Conservation (phyloP, 2,329 filamentous ascomycete species). For the Pyrenophora tritici-repentis region DNA sequence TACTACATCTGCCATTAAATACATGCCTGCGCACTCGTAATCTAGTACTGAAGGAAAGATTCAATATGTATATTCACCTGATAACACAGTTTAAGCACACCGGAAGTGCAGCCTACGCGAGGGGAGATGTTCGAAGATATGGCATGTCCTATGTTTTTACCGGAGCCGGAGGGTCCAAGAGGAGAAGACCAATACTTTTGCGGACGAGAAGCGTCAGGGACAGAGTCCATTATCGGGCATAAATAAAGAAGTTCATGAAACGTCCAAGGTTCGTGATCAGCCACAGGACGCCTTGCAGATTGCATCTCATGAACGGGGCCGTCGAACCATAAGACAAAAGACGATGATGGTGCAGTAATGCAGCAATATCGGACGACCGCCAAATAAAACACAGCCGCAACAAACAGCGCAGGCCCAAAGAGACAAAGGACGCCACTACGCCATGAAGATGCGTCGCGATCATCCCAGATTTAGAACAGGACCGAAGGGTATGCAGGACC, state of each 20-base stretch:
- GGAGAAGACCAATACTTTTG: slow-evolving; percentile 43
- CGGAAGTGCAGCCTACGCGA: slow-evolving; percentile 9
- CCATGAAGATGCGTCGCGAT: slow-evolving; percentile 34
- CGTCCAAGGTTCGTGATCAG: slow-evolving; percentile 20
- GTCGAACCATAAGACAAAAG: slow-evolving; percentile 16
- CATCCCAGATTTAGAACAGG: slow-evolving; percentile 27
- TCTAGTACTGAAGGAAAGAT: slow-evolving; percentile 31
- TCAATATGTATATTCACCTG: slow-evolving; percentile 17
- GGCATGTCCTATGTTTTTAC: slow-evolving; percentile 30
- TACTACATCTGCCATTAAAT: slow-evolving; percentile 41
- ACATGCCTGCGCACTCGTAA: slow-evolving; percentile 40
- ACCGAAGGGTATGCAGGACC: slow-evolving; percentile 13
- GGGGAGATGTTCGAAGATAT: slow-evolving; percentile 30
- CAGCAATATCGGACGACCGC: slow-evolving; percentile 23
- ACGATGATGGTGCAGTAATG: slow-evolving; percentile 20
- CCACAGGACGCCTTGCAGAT: slow-evolving; percentile 24
- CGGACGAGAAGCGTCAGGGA: slow-evolving; percentile 25
- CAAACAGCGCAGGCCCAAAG: slow-evolving; percentile 27
- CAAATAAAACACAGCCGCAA: slow-evolving; percentile 32
- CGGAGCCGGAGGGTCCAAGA: slow-evolving; percentile 24
- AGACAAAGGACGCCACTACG: slow-evolving; percentile 31
- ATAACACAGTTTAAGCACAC: slow-evolving; percentile 10
- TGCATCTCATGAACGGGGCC: slow-evolving; percentile 16
- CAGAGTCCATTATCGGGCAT: slow-evolving; percentile 29
- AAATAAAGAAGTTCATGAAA: slow-evolving; percentile 17